Conservation (phyloP, 1,139 yeast species). For the Candida smagusa region DNA sequence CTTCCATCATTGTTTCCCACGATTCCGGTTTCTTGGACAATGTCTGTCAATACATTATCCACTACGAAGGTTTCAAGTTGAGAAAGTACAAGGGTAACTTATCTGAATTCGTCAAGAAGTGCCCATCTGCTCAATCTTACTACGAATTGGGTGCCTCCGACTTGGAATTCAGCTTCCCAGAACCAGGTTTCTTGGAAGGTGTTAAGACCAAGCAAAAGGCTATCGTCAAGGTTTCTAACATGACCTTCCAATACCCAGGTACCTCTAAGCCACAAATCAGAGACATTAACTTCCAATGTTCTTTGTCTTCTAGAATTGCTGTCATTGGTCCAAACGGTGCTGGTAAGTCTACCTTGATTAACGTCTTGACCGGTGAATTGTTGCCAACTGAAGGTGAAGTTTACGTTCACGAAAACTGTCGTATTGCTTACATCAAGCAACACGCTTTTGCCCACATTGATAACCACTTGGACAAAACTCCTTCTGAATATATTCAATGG, state of each 20-base stretch:
- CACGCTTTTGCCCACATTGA: slow-evolving; percentile 99
- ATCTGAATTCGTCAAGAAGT: slow-evolving; percentile 96
- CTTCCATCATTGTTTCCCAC: slow-evolving; percentile 97
- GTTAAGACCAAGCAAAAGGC: slow-evolving; percentile 99
- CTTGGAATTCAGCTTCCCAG: slow-evolving; percentile 95
- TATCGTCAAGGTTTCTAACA: slow-evolving; percentile 93
- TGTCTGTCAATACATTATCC: slow-evolving; percentile 96
- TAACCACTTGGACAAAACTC: slow-evolving; percentile 97
- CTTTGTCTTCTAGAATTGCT: slow-evolving; percentile 98
- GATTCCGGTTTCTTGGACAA: slow-evolving; percentile 99
- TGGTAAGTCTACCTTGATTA: slow-evolving; percentile 98
- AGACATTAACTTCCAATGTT: slow-evolving; percentile 95
- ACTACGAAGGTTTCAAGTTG: slow-evolving; percentile 99
- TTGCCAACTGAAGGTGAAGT: slow-evolving; percentile 98
- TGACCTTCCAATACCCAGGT: slow-evolving; percentile 99
- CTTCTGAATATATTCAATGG: slow-evolving; percentile 99
- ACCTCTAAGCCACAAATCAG: slow-evolving; percentile 90
- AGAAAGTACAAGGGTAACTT: slow-evolving; percentile 99
- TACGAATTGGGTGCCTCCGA: slow-evolving; percentile 98
- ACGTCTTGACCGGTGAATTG: slow-evolving; percentile 98
- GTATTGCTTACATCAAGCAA: slow-evolving; percentile 99
- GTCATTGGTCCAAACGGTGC: slow-evolving; percentile 99
- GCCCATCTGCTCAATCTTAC: slow-evolving; percentile 98
- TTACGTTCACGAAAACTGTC: slow-evolving; percentile 98
- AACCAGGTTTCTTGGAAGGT: slow-evolving; percentile 99